Evolutionary conservation across 352 stramenopile genomes (phyloP).

Genomic region (Discostella stelligera): DNA sequence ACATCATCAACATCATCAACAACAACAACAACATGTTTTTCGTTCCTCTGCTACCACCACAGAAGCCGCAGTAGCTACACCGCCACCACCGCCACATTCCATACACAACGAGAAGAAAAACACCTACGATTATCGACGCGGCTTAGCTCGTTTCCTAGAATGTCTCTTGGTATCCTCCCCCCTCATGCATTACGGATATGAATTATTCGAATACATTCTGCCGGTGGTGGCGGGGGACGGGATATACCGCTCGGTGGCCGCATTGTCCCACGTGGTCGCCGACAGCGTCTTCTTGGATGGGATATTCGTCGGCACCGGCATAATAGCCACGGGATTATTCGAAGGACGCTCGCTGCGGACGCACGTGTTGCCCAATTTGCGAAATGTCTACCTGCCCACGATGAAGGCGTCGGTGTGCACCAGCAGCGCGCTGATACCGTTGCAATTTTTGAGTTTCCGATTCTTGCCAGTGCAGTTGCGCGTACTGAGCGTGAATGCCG

Average conservation of each 20-base stretch:
- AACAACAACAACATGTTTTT: neutral
- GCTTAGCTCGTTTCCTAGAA: slow-evolving; percentile 50
- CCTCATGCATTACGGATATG: slow-evolving; percentile 68
- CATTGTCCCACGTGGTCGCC: slow-evolving; percentile 56
- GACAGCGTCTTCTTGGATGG: slow-evolving; percentile 66
- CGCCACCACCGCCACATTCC: neutral
- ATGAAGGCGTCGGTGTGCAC: slow-evolving; percentile 57
- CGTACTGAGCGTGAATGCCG: slow-evolving; percentile 69
- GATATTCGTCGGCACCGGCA: slow-evolving; percentile 60
- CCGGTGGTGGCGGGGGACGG: slow-evolving; percentile 32
- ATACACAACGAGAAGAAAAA: slow-evolving; percentile 13
- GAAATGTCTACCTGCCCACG: slow-evolving; percentile 51
- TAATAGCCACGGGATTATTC: slow-evolving; percentile 52
- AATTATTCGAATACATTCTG: slow-evolving; percentile 62
- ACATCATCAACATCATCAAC: neutral
- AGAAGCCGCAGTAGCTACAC: too few species aligned
- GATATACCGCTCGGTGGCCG: slow-evolving; percentile 20
- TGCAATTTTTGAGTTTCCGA: slow-evolving; percentile 71
- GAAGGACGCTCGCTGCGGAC: slow-evolving; percentile 55
- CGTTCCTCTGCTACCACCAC: too few species aligned
- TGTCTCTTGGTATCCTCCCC: slow-evolving; percentile 61
- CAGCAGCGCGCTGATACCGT: slow-evolving; percentile 50
- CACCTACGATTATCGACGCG: slow-evolving; percentile 57
- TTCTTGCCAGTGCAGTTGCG: slow-evolving; percentile 67
- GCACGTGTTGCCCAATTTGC: slow-evolving; percentile 56